Percentiles rank a stretch among this genome's conserved stretches.
Conservation (phyloP, 2,329 filamentous ascomycete genomes). For the Cladosporium colombiae region DNA sequence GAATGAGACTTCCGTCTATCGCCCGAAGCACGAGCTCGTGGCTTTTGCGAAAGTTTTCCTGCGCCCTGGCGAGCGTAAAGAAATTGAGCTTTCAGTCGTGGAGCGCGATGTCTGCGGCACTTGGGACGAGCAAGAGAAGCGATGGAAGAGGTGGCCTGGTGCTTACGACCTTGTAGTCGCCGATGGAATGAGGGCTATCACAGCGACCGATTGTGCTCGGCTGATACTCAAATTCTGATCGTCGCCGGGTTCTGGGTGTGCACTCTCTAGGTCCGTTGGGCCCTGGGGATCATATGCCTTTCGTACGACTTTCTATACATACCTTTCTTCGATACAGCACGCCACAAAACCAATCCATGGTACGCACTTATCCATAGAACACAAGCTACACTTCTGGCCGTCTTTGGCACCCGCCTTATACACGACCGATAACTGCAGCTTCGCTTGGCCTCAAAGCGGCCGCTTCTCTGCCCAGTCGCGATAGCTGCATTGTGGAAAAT, state of each 20-base stretch:
- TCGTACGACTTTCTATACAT: too few species aligned
- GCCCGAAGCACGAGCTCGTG: background rate
- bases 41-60: background rate
- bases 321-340: background rate
- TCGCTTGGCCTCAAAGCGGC: too few species aligned
- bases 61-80: background rate
- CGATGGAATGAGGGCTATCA: background rate
- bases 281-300: too few species aligned
- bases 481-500: too few species aligned
- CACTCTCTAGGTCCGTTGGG: background rate
- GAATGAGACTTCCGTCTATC: background rate
- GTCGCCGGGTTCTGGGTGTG: background rate
- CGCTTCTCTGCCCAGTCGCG: too few species aligned
- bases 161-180: background rate
- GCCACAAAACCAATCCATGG: too few species aligned
- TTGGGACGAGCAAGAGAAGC: conserved; percentile 3
- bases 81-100: background rate
- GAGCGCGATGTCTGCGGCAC: background rate
- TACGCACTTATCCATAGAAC: too few species aligned
- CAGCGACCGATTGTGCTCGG: background rate
- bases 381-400: too few species aligned
- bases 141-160: background rate
- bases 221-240: background rate
- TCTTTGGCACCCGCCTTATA: too few species aligned
- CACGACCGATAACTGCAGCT: too few species aligned